phyloP scores from a whole-genome alignment of 1,139 yeast genomes.

The Geotrichum citri-aurantii region DNA sequence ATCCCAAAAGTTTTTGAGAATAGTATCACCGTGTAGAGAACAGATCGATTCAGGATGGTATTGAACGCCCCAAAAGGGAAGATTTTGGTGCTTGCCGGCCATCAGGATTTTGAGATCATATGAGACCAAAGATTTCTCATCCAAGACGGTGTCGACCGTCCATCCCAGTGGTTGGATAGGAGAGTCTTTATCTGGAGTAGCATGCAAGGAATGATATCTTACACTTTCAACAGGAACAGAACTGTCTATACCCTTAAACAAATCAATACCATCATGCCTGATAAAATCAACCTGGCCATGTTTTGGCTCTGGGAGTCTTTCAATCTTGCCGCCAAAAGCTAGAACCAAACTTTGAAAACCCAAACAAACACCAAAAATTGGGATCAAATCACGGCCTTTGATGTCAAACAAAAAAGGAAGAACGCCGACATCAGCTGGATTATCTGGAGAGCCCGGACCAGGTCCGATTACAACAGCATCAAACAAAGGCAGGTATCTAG shows the following conservation, averaged over 20 bases:
- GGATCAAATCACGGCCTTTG: slow-evolving; percentile 40
- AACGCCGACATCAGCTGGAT: slow-evolving; percentile 63
- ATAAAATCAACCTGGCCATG: slow-evolving; percentile 81
- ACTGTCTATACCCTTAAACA: slow-evolving; percentile 41
- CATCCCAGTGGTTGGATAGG: slow-evolving; percentile 25
- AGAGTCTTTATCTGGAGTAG: slow-evolving; percentile 32
- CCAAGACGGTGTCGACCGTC: slow-evolving; percentile 22
- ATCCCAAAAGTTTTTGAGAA: slow-evolving; percentile 58
- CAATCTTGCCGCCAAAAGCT: slow-evolving; percentile 55
- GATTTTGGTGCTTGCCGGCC: slow-evolving; percentile 61
- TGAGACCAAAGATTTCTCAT: slow-evolving; percentile 20
- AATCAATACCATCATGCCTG: slow-evolving; percentile 31
- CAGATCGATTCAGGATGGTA: slow-evolving; percentile 96
- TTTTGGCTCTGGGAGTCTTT: slow-evolving; percentile 51
- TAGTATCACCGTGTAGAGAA: slow-evolving; percentile 56
- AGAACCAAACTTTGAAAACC: slow-evolving; percentile 84
- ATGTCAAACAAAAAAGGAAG: slow-evolving; percentile 49
- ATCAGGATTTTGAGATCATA: slow-evolving; percentile 45
- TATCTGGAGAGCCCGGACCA: slow-evolving; percentile 89
- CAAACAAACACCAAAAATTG: slow-evolving; percentile 84
- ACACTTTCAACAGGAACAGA: slow-evolving; percentile 53
- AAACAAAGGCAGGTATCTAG: slow-evolving; percentile 41
- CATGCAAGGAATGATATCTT: slow-evolving; percentile 83
- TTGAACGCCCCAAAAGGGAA: slow-evolving; percentile 89
- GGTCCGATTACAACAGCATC: slow-evolving; percentile 88